These are phyloP conservation scores for Fraxinus dipetala DNA, from an alignment of 305 asterid species.

Conservation along the genomic window DNA sequence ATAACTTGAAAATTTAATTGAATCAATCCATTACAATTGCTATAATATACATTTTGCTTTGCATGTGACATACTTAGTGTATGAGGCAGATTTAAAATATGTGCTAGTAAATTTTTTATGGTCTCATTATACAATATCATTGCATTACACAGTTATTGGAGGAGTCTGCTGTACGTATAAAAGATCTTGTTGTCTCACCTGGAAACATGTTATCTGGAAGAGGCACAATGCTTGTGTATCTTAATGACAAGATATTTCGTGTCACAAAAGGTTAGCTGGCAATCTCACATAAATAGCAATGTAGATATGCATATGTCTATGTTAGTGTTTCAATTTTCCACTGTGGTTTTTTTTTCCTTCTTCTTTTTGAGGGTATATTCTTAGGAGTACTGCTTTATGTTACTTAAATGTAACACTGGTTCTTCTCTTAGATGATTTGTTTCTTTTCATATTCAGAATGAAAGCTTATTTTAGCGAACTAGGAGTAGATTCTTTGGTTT, in stretches of 20 bases:
- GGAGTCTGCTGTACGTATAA: conserved; percentile 37
- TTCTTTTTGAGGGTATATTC: not conserved
- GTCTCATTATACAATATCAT: not conserved
- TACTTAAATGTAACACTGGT: not conserved
- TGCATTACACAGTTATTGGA: conserved; percentile 38
- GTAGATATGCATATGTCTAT: not conserved
- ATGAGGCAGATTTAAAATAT: not conserved
- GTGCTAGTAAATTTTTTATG: conserved; percentile 22
- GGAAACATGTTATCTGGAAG: conserved; percentile 44
- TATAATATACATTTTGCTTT: conserved; percentile 2
- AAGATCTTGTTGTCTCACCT: conserved; percentile 38
- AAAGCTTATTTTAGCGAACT: not conserved
- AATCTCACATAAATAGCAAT: not conserved
- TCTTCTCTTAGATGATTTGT: not conserved
- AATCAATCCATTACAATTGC: not conserved
- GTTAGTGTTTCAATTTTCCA: not conserved
- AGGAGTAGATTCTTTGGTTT: not conserved
- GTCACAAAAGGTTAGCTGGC: conserved; percentile 40
- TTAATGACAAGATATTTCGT: conserved; percentile 45
- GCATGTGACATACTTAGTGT: not conserved
- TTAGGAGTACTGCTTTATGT: not conserved
- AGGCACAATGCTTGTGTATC: conserved; percentile 37
- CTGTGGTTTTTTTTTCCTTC: not conserved
- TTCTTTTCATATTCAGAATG: not conserved
- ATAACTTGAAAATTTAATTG: not conserved